Conservation (phyloP, 2,329 filamentous ascomycete species). For the Diaporthe citriasiana region DNA sequence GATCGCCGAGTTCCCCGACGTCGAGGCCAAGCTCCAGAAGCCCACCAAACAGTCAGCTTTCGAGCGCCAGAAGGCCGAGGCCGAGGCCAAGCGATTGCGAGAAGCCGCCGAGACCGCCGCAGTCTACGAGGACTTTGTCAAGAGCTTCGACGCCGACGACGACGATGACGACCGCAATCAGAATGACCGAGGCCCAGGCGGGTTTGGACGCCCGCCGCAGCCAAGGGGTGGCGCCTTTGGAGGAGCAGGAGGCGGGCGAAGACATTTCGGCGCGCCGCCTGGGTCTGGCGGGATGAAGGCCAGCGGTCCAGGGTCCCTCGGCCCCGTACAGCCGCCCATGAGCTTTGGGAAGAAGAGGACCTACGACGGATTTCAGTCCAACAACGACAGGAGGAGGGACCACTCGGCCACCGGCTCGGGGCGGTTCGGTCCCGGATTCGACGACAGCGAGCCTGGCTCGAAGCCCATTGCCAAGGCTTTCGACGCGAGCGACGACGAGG, state of each 20-base stretch:
- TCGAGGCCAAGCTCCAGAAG: slow-evolving; percentile 83
- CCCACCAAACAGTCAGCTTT: slow-evolving; percentile 88
- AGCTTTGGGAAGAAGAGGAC: slow-evolving; percentile 68
- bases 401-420: slow-evolving; percentile 50
- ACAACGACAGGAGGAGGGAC: slow-evolving; percentile 50
- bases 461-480: slow-evolving; percentile 78
- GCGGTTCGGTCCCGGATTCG: slow-evolving; percentile 55
- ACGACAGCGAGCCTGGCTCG: slow-evolving; percentile 50
- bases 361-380: slow-evolving; percentile 61
- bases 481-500: slow-evolving; percentile 74
- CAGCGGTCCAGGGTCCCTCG: slow-evolving; percentile 74
- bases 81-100: slow-evolving; percentile 86
- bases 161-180: slow-evolving; percentile 56
- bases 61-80: slow-evolving; percentile 89
- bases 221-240: slow-evolving; percentile 44
- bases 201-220: slow-evolving; percentile 39
- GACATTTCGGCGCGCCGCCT: slow-evolving; percentile 74
- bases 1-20: slow-evolving; percentile 75
- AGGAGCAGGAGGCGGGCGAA: slow-evolving; percentile 55
- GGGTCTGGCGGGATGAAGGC: slow-evolving; percentile 62
- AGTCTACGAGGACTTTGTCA: slow-evolving; percentile 89
- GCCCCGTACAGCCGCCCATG: slow-evolving; percentile 65
- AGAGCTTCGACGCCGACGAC: slow-evolving; percentile 78
- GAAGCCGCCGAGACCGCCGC: slow-evolving; percentile 91
- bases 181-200: slow-evolving; percentile 26